Evolutionary conservation across 1,284 basidiomycete genomes (phyloP).

Genomic region (Apiotrichum siamense): DNA sequence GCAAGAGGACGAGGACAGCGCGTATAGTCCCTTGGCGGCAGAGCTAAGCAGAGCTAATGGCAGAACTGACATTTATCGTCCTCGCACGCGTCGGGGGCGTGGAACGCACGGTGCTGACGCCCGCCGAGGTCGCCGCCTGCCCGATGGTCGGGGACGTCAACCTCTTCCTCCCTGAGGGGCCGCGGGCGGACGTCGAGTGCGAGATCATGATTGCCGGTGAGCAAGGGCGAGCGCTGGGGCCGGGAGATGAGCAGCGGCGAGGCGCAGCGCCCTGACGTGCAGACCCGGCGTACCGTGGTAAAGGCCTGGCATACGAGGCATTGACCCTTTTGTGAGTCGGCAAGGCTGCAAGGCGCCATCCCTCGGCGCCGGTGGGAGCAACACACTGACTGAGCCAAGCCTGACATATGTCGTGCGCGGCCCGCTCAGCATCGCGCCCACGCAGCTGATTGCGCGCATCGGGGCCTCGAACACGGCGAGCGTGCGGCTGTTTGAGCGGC

Average conservation of each 20-base stretch:
- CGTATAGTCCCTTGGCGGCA: slow-evolving; percentile 27
- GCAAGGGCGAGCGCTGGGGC: slow-evolving; percentile 7
- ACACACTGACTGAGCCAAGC: too few relatives aligned
- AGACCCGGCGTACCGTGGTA: slow-evolving; percentile 6
- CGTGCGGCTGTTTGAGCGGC: slow-evolving; percentile 59
- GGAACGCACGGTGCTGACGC: slow-evolving; percentile 14
- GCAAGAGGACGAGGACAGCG: slow-evolving; percentile 80
- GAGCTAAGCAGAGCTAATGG: background rate
- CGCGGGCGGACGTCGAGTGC: slow-evolving; percentile 57
- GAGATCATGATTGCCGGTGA: slow-evolving; percentile 78
- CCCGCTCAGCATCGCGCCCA: slow-evolving; percentile 16
- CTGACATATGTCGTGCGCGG: slow-evolving; percentile 36
- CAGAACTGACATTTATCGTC: slow-evolving; percentile 87
- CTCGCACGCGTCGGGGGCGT: slow-evolving; percentile 51
- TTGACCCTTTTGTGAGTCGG: slow-evolving; percentile 54
- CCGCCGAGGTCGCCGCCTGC: slow-evolving; percentile 26
- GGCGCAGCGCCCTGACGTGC: too few relatives aligned
- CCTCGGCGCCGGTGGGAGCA: too few relatives aligned
- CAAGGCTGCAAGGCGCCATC: too few relatives aligned
- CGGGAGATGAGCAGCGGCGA: too few relatives aligned
- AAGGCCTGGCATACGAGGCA: slow-evolving; percentile 56
- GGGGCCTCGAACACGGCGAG: slow-evolving; percentile 54
- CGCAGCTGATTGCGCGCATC: slow-evolving; percentile 55
- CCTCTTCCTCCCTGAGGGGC: slow-evolving; percentile 44
- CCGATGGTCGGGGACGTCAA: slow-evolving; percentile 21